Evolutionary conservation across 306 rosid genomes (phyloP), one percentile per base, ranked within the genome.

Genomic region (Begonia peltatifolia): DNA sequence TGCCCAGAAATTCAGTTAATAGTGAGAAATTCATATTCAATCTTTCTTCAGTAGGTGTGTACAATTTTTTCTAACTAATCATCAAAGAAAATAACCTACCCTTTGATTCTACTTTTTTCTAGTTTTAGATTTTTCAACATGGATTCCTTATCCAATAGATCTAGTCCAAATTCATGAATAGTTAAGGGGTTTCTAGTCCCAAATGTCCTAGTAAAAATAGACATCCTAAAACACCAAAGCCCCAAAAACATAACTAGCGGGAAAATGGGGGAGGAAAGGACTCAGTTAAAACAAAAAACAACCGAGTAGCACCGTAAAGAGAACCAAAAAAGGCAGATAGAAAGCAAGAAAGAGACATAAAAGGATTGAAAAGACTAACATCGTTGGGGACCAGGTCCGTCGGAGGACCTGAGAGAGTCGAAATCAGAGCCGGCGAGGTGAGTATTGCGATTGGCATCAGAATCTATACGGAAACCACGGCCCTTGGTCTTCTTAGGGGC

Each of bases 351-450:
- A 10, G 15, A 22, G 41, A 47, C 52, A 16, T 13, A 47, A 11
- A 11, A 14, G 50, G 15, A 30, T 0, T 0, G 23, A 2, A 10
- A 13, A 42, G 14, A 69, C 83, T 49, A 11, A 89, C 97, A 90
- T 67, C 97, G 76, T 55, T 90, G 99, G 58, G 96, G 94, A 14
- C 92, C 96, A 41, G 83, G 84, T 17, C 96, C 96, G 38, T 80
- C 84, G 35, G 79, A 76, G 56, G 93, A 68, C 68, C 75, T 73
- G 52, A 86, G 83, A 41, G 94, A 75, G 61, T 92, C 99, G 52
- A 92, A 83, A 16, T 81, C 94, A 35, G 96, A 79, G 56, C 68
- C 84, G 3, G 84, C 55, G 23, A 92, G 93, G 12, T 87, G 84
- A 7, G 38, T 30, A 46, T 74, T 78, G 9, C 99, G 95, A 65